phyloP scores from a whole-genome alignment of 139 green algal genomes.

The Coccomyxa sp. region DNA sequence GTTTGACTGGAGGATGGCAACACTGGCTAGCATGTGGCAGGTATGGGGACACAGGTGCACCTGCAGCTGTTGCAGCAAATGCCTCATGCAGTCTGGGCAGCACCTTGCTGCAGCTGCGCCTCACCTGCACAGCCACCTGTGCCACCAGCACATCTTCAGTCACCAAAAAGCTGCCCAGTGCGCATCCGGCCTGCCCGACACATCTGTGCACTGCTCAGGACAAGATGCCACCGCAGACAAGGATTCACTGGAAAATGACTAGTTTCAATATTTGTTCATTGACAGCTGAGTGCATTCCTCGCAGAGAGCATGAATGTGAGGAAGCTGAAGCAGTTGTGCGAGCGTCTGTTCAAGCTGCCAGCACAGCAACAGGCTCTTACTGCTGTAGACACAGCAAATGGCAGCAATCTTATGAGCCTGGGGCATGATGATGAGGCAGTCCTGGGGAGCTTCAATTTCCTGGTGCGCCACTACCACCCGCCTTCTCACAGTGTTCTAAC shows the following conservation, averaged over 20 bases:
- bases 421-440: no score
- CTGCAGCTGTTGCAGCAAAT: background rate
- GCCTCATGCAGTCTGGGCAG: background rate
- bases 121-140: background rate
- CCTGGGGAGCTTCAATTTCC: no score
- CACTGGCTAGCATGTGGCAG: background rate
- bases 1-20: no score
- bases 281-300: background rate
- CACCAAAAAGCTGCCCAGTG: background rate
- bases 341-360: background rate
- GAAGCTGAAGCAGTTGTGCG: background rate
- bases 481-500: no score
- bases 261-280: background rate
- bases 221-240: background rate
- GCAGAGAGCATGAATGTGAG: background rate
- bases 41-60: background rate
- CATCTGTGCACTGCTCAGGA: no score
- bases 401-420: no score
- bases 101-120: background rate
- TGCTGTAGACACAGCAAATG: no score
- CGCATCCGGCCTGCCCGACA: background rate
- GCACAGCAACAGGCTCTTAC: background rate
- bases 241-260: background rate
- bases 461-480: no score
- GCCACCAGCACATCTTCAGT: background rate